phyloP scores from a whole-genome alignment of 805 yeast genomes.

The Candida khao-thaluensis region DNA sequence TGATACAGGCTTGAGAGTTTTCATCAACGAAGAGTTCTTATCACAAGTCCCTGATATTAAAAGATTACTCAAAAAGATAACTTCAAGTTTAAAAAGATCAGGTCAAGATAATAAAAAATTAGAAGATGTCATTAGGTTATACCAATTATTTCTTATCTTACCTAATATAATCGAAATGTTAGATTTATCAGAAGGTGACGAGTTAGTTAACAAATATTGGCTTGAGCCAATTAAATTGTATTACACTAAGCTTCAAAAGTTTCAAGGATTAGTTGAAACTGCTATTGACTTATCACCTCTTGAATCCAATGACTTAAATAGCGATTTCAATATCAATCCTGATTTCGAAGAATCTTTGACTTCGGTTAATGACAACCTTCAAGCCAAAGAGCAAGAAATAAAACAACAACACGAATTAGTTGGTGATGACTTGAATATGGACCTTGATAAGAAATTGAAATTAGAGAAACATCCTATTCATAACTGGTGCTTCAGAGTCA shows the following conservation, averaged over 20 bases:
- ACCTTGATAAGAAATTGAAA: slow-evolving; percentile 83
- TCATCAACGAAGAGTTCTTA: slow-evolving; percentile 64
- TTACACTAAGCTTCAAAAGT: slow-evolving; percentile 55
- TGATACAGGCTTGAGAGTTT: slow-evolving; percentile 63
- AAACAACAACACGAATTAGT: slow-evolving; percentile 58
- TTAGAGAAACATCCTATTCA: slow-evolving; percentile 82
- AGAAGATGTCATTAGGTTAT: slow-evolving; percentile 87
- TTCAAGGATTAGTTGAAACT: slow-evolving; percentile 85
- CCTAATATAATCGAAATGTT: slow-evolving; percentile 67
- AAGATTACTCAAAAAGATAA: slow-evolving; percentile 67
- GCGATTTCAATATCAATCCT: slow-evolving; percentile 82
- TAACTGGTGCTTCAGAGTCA: slow-evolving; percentile 93
- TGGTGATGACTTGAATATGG: slow-evolving; percentile 76
- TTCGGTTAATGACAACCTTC: slow-evolving; percentile 57
- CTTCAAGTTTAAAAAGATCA: slow-evolving; percentile 28
- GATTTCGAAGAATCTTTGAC: slow-evolving; percentile 82
- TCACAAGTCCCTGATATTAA: slow-evolving; percentile 80
- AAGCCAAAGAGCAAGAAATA: slow-evolving; percentile 53
- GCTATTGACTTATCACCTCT: slow-evolving; percentile 85
- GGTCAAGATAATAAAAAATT: slow-evolving; percentile 54
- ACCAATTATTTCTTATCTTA: slow-evolving; percentile 69
- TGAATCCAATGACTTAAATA: slow-evolving; percentile 50
- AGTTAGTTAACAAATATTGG: slow-evolving; percentile 54
- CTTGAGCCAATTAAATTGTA: slow-evolving; percentile 51
- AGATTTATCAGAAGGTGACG: slow-evolving; percentile 27